These are phyloP conservation scores for Austroboletus rostrupii DNA, from an alignment of 1,284 basidiomycete species.

Conservation along the genomic window DNA sequence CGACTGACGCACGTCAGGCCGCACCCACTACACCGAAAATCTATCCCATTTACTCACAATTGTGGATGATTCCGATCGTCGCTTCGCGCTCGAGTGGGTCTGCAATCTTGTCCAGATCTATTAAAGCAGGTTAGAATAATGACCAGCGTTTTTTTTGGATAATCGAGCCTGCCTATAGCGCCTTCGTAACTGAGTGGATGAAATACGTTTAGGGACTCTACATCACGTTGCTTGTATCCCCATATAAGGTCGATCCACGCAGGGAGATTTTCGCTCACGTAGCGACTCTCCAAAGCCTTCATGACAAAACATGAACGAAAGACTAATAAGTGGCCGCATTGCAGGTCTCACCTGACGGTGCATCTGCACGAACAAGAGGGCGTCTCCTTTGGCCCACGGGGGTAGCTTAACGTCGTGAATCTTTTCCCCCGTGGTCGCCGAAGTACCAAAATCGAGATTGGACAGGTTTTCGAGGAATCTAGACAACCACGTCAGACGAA, in stretches of 20 bases:
- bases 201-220: conserved; percentile 80
- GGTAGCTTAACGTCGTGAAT: conserved; percentile 90
- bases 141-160: not conserved
- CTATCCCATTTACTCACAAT: conserved; percentile 48
- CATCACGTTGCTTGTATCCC: conserved; percentile 84
- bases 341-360: conserved; percentile 65
- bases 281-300: conserved; percentile 86
- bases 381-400: conserved; percentile 86
- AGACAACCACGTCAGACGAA: conserved; percentile 7
- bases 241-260: conserved; percentile 93
- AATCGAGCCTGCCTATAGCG: conserved; percentile 59
- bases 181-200: conserved; percentile 95
- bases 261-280: conserved; percentile 83
- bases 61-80: conserved; percentile 93
- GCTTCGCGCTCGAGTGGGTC: conserved; percentile 88
- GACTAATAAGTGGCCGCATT: not conserved
- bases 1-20: conserved; percentile 49
- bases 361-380: conserved; percentile 77
- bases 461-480: conserved; percentile 73
- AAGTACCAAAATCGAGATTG: conserved; percentile 80
- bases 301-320: not conserved
- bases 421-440: conserved; percentile 75
- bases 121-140: not conserved
- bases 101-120: conserved; percentile 81
- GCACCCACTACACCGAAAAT: not conserved